These are phyloP conservation scores for Fusarium sp. DNA, from an alignment of 2,329 filamentous ascomycete species.

Conservation along the genomic window DNA sequence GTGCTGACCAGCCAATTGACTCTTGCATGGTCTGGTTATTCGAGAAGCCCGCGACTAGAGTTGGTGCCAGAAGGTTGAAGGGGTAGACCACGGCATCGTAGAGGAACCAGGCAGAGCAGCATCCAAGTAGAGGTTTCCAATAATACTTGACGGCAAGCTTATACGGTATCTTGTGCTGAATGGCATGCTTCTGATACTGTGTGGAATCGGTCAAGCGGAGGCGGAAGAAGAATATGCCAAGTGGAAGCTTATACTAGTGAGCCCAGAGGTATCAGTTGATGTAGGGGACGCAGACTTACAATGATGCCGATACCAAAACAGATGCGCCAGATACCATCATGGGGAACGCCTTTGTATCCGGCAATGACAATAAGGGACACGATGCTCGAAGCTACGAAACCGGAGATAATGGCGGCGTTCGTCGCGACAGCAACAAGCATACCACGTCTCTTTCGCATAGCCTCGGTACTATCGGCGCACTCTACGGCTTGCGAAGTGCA, in stretches of 20 bases:
- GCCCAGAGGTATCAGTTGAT: accelerated
- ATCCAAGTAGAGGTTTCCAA: not conserved
- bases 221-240: conserved; percentile 1
- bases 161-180: not conserved
- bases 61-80: not conserved
- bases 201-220: not conserved
- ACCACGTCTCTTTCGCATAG: not conserved
- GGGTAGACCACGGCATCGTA: not conserved
- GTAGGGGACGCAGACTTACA: not conserved
- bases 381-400: not conserved
- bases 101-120: conserved; percentile 1
- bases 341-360: not conserved
- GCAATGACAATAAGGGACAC: not conserved
- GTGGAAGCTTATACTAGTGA: not conserved
- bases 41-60: not conserved
- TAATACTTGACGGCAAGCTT: not conserved
- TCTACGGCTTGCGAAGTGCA: not conserved
- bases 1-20: not conserved
- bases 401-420: not conserved
- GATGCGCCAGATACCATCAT: not conserved
- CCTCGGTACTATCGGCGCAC: not conserved
- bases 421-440: not conserved
- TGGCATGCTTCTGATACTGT: not conserved
- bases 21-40: not conserved
- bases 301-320: not conserved